Evolutionary conservation across 192 early-diverging fungal genomes (phyloP).

Genomic region (Backusella liffmaniae): DNA sequence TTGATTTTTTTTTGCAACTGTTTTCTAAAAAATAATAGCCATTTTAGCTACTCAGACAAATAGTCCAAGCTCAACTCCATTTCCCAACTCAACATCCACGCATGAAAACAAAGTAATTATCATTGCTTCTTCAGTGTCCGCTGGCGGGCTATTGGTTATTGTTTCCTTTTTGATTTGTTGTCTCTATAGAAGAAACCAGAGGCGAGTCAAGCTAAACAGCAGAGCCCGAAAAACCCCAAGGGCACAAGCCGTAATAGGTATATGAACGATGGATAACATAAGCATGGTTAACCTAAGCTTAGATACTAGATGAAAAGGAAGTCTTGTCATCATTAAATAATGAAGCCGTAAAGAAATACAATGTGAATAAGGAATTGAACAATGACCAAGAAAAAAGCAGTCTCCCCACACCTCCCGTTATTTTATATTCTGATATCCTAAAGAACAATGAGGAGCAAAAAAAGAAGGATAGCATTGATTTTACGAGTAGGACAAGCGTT

Average conservation of each 20-base stretch:
- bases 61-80: neutral
- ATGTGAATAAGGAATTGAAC: neutral
- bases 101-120: conserved; percentile 3
- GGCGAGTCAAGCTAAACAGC: neutral
- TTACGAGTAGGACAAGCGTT: neutral
- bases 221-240: neutral
- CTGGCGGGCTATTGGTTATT: neutral
- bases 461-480: neutral
- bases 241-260: neutral
- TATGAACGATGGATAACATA: neutral
- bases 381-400: neutral
- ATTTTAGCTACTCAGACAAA: neutral
- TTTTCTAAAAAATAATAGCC: neutral
- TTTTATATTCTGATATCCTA: conserved; percentile 3
- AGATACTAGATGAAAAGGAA: neutral
- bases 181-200: conserved; percentile 6
- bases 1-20: neutral
- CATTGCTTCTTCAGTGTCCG: conserved; percentile 2
- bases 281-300: neutral
- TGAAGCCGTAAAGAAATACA: neutral
- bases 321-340: neutral
- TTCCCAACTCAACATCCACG: neutral
- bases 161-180: conserved; percentile 2
- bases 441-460: neutral
- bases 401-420: neutral